Conservation (phyloP, 768 basidiomycete species). For the Psilocybe sp. region DNA sequence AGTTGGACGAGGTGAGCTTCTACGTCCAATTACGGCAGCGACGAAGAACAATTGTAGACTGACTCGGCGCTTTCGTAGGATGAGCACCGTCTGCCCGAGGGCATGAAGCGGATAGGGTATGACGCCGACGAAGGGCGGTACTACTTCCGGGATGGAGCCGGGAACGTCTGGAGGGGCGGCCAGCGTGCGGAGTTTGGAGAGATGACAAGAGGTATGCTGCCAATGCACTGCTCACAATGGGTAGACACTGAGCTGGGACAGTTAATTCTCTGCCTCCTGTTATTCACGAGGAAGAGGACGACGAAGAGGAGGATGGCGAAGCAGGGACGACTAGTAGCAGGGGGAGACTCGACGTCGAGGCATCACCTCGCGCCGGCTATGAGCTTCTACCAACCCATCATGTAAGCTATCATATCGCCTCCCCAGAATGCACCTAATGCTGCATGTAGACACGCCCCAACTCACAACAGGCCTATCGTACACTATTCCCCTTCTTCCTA, state of each 20-base stretch:
- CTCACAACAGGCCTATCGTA: slow-evolving; percentile 44
- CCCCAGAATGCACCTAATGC: slow-evolving; percentile 1
- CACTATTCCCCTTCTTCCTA: slow-evolving; percentile 72
- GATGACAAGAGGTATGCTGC: slow-evolving; percentile 41
- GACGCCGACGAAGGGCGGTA: slow-evolving; percentile 70
- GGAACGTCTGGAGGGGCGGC: slow-evolving; percentile 53
- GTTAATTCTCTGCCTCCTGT: slow-evolving; percentile 27
- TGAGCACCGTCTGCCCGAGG: slow-evolving; percentile 49
- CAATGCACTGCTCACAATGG: not conserved
- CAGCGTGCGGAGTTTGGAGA: slow-evolving; percentile 64
- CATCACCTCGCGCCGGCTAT: slow-evolving; percentile 34
- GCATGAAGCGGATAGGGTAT: slow-evolving; percentile 71
- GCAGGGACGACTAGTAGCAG: slow-evolving; percentile 12
- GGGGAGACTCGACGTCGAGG: slow-evolving; percentile 45
- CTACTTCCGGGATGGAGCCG: slow-evolving; percentile 56
- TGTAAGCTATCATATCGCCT: not conserved
- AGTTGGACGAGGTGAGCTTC: slow-evolving; percentile 39
- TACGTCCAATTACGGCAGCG: not conserved
- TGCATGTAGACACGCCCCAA: slow-evolving; percentile 19
- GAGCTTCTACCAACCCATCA: too few species aligned
- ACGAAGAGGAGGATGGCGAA: slow-evolving; percentile 3
- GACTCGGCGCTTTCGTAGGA: slow-evolving; percentile 32
- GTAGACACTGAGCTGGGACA: not conserved
- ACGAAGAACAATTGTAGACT: not conserved
- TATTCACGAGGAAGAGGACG: slow-evolving; percentile 8